A percentile compares a stretch with the other conserved stretches of the same genome.
Evolutionary conservation across 2,329 filamentous ascomycete species (phyloP).

Genomic region (Colletotrichum sp.): DNA sequence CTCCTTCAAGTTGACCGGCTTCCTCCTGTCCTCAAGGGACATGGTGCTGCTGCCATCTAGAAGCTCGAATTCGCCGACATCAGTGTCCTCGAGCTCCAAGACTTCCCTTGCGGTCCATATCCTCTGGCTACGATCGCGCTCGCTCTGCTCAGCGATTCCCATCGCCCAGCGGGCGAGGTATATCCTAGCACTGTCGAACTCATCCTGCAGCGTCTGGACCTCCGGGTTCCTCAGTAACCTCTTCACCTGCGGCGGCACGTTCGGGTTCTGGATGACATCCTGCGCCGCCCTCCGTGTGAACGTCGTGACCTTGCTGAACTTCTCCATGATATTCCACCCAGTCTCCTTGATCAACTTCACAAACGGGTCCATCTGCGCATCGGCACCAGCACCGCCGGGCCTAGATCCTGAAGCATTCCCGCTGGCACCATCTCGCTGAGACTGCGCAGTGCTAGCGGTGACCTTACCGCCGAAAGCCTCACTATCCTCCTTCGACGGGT

Average conservation of each 20-base stretch:
- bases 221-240: constrained; percentile 88
- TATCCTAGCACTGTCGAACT: constrained; percentile 94
- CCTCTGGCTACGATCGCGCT: constrained; percentile 81
- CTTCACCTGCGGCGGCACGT: constrained; percentile 85
- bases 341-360: constrained; percentile 94
- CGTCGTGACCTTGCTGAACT: constrained; percentile 95
- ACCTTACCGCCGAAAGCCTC: constrained; percentile 76
- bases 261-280: constrained; percentile 89
- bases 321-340: constrained; percentile 95
- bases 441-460: constrained; percentile 50
- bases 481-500: constrained; percentile 85
- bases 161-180: constrained; percentile 98
- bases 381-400: constrained; percentile 43
- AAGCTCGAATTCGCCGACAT: constrained; percentile 95
- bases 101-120: constrained; percentile 96
- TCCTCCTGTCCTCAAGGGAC: constrained; percentile 77
- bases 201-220: constrained; percentile 92
- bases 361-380: constrained; percentile 88
- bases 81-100: constrained; percentile 91
- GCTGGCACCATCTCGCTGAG: constrained; percentile 38
- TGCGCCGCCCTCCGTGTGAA: constrained; percentile 93
- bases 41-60: constrained; percentile 79
- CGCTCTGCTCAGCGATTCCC: constrained; percentile 97
- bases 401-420: constrained; percentile 1
- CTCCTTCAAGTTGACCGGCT: constrained; percentile 79